Evolutionary conservation across 2,329 filamentous ascomycete species (phyloP), one percentile per base, ranked within the genome.

Genomic region (Diplodia sapinea): DNA sequence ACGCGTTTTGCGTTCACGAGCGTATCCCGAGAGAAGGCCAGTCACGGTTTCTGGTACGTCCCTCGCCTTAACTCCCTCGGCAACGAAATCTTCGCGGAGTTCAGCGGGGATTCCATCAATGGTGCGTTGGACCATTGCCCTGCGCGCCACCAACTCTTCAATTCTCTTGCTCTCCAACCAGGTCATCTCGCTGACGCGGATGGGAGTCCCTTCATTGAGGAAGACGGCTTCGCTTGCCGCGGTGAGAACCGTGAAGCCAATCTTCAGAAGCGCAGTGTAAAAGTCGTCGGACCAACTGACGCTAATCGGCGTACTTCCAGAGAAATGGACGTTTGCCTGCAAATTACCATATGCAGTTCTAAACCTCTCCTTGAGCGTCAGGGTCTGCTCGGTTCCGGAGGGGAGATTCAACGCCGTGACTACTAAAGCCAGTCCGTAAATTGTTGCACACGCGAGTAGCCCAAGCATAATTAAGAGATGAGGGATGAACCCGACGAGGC

Each of bases 171-270:
- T 91, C 75, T 99, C 95, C 3, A 98, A 82, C 94, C 95, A 99
- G 0, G 95, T 97, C 79, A 89, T 89, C 43, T 86, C 83, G 70
- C 89, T 88, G 2, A 96, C 82, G 69, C 87, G 89, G 63, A 98
- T 88, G 1, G 85, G 85, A 50, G 87, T 87, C 55, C 94, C 94
- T 78, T 98, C 94, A 70, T 97, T 97, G 12, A 99, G 83, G 75
- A 97, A 98, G 0, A 98, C 95, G 3, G 94, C 94, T 78, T 98
- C 94, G 73, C 93, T 97, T 0, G 95, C 95, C 78, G 96, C 94
- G 0, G 93, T 96, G 69, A 98, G 88, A 13, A 94, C 89, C 12
- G 89, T 89, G 75, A 97, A 97, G 0, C 95, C 95, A 43, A 93
- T 88, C 69, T 94, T 89, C 3, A 98, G 84, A 4, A 98, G 83